Percentiles rank a stretch among this genome's conserved stretches.
Evolutionary conservation across 495 filamentous ascomycete species (phyloP).

Genomic region (Paragyromitra xinjiangensis): DNA sequence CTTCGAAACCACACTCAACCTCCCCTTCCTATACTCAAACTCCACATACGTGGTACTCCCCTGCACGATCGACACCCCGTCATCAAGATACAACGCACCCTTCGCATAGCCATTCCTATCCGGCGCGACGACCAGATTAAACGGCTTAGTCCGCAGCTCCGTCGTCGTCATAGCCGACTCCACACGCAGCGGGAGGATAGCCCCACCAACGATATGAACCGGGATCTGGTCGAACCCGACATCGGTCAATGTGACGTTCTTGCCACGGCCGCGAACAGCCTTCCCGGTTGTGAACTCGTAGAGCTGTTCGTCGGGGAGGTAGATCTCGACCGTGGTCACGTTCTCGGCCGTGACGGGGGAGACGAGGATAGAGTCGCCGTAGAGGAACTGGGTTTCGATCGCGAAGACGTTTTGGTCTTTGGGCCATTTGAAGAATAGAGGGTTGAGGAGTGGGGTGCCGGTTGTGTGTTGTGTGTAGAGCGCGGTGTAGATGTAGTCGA

Average conservation of each 20-base stretch:
- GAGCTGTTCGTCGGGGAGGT: slow-evolving; percentile 77
- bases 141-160: slow-evolving; percentile 71
- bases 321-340: slow-evolving; percentile 72
- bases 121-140: slow-evolving; percentile 75
- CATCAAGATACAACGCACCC: slow-evolving; percentile 81
- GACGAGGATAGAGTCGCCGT: slow-evolving; percentile 74
- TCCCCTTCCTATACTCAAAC: slow-evolving; percentile 61
- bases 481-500: slow-evolving; percentile 86
- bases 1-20: slow-evolving; percentile 60
- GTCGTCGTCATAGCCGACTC: slow-evolving; percentile 74
- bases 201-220: slow-evolving; percentile 74
- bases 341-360: slow-evolving; percentile 73
- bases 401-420: slow-evolving; percentile 68
- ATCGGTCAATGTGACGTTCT: slow-evolving; percentile 63
- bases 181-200: slow-evolving; percentile 71
- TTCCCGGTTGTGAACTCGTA: slow-evolving; percentile 78
- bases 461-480: slow-evolving; percentile 70
- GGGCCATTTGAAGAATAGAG: slow-evolving; percentile 78
- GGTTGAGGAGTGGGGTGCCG: slow-evolving; percentile 72
- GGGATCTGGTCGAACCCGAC: slow-evolving; percentile 74
- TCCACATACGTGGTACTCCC: slow-evolving; percentile 62
- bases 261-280: slow-evolving; percentile 67
- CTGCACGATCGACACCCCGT: slow-evolving; percentile 76
- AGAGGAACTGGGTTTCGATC: slow-evolving; percentile 77
- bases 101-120: slow-evolving; percentile 66